Evolutionary conservation across 106 monocot genomes (phyloP), one percentile per base, ranked within the genome.

Genomic region (Dendrobium officinale): DNA sequence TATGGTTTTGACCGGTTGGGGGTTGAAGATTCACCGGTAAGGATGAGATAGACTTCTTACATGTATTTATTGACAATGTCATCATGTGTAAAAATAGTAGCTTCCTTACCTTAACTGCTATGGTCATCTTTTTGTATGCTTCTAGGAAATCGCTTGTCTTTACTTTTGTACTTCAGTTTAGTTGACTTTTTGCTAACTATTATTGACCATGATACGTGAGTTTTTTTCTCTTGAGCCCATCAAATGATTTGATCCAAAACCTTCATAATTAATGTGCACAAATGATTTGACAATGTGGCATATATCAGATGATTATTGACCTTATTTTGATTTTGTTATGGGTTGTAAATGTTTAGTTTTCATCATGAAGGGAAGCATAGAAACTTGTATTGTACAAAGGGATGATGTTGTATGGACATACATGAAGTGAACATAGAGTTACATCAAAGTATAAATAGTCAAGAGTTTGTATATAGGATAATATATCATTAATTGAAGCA

Each of bases 1-100:
- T 93, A 88, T 87, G 98, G 85, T 26, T 98, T 98, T 84, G 98
- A 98, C 41, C 85, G 88, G 22, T 81, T 98, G 77, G 98, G 98
- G 80, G 95, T 80, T 42, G 78, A 83, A 78, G 85, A 66, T 68
- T 68, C 80, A 45, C 73, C 89, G 88, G 95, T 92, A 82, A 29
- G 9, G 26, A 76, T 27, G 11, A 37, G 70, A 33, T 1, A 70
- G 11, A 70, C 70, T 33, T 7, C 19, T 41, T 44, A 43, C 43
- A 74, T 74, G 19, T 74, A 5, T 4, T 42, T 20, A 49, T 48
- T 15, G 24, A 51, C 6, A 76, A 49, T 49, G 17, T n/a, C 44
- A 42, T 44, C 26, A 49, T 49, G 13, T 51, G 11, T 9, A 76
- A 26, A 48, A 22, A 17, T 8, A 42, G 74, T 29, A 42, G 41